Conservation (phyloP, 2,329 filamentous ascomycete genomes). For the Cordyceps militaris region DNA sequence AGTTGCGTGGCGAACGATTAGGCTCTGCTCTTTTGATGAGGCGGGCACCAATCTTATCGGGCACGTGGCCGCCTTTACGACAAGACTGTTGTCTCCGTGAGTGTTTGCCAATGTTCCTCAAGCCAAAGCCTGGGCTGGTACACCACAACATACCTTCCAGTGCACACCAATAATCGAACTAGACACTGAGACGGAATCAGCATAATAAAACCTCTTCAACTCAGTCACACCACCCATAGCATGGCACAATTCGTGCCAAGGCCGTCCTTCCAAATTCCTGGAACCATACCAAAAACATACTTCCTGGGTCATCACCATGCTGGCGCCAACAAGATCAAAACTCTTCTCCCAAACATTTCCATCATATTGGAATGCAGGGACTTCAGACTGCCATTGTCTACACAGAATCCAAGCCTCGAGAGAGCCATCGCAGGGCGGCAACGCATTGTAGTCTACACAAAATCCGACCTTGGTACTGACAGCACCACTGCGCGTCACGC, state of each 20-base stretch:
- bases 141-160: neutral
- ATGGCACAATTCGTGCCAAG: conserved; percentile 62
- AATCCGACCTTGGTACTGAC: conserved; percentile 62
- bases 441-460: conserved; percentile 85
- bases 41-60: conserved; percentile 8
- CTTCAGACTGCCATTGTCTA: conserved; percentile 81
- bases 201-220: neutral
- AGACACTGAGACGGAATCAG: neutral
- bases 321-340: conserved; percentile 75
- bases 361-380: conserved; percentile 93
- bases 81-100: no score
- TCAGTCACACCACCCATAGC: neutral
- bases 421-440: conserved; percentile 63
- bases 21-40: neutral
- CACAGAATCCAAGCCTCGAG: conserved; percentile 85
- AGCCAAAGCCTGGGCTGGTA: no score
- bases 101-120: no score
- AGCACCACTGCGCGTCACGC: conserved; percentile 21
- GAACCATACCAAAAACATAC: conserved; percentile 78
- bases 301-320: conserved; percentile 89
- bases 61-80: no score
- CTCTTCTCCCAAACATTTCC: conserved; percentile 70
- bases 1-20: neutral
- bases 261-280: conserved; percentile 60
- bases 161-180: neutral